Percentiles rank a stretch among this genome's conserved stretches.
phyloP scores from a whole-genome alignment of 345 rosid genomes.

The Litchi chinensis region DNA sequence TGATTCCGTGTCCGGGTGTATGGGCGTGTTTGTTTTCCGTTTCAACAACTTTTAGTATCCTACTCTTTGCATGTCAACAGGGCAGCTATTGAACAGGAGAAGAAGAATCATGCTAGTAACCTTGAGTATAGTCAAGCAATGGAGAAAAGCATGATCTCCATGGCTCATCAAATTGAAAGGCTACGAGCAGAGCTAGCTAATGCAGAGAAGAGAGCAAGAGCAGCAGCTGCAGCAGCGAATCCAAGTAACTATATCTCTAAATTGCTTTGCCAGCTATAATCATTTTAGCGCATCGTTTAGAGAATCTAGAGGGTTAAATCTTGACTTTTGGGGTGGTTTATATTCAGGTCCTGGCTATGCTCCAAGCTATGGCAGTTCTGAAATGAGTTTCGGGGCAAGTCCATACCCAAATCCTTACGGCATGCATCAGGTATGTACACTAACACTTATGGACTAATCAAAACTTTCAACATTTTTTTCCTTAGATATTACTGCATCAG shows the following conservation, averaged over 20 bases:
- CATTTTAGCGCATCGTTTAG: not conserved
- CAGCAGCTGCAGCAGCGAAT: conserved; percentile 35
- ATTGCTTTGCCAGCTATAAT: not conserved
- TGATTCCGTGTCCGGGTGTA: not conserved
- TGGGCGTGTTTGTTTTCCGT: not conserved
- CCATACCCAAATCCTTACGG: conserved; percentile 39
- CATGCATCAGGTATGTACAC: conserved; percentile 50
- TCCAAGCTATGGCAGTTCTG: conserved; percentile 48
- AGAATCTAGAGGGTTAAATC: not conserved
- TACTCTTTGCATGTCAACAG: conserved; percentile 34
- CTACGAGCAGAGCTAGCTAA: conserved; percentile 48
- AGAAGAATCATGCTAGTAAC: conserved; percentile 65
- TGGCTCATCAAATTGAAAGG: conserved; percentile 57
- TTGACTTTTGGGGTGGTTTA: conserved; percentile 3
- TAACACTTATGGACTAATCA: not conserved
- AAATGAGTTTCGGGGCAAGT: conserved; percentile 38
- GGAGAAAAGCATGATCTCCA: conserved; percentile 54
- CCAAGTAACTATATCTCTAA: conserved; percentile 41
- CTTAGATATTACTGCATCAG: not conserved
- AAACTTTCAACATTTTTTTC: not conserved
- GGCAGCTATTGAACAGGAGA: conserved; percentile 75
- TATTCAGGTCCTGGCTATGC: conserved; percentile 43
- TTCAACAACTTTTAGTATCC: conserved; percentile 6
- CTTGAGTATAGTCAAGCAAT: conserved; percentile 59
- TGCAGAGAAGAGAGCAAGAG: conserved; percentile 52